Evolutionary conservation across 176 grass and related monocot genomes (phyloP), one percentile per base, ranked within the genome.

Genomic region (Otatea glauca): DNA sequence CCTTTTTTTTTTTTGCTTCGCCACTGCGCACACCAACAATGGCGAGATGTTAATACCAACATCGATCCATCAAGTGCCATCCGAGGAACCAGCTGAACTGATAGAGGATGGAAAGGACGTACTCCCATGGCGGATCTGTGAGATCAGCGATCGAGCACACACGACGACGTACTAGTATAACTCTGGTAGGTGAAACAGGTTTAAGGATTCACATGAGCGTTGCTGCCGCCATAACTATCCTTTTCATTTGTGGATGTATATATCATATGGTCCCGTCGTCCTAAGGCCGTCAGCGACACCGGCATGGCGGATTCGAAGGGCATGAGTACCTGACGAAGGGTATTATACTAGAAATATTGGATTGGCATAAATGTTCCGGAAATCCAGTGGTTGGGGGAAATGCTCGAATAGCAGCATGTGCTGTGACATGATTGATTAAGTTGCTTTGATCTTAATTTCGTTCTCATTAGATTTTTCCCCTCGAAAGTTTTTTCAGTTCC

Each of bases 181-280:
- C 64, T 84, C 15, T 20, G 90, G 90, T 87, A 6, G 87, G 75
- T 92, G 87, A 80, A 65, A 45, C 43, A 45, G 49, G 88, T 84
- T 68, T 42, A 72, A 74, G 65, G 48, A 11, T 73, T 87, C 84
- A 89, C 87, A 89, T 81, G 87, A 81, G 60, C 56, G 32, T 84
- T 38, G 83, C 70, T 80, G 80, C 80, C 29, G 70, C 81, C 87
- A 84, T 89, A 38, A 89, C 72, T 87, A 15, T 62, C 59, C 65
- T 71, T 72, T 73, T 79, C 67, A 38, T 78, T 66, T 86, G 69
- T 75, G 75, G 72, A 80, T 81, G 67, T 5, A 51, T 18, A 18
- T 42, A 15, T 24, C 10, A 6, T 9, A 81, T 85, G 90, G 90
- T 86, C 90, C 90, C 79, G 53, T 45, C 54, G 47, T 21, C 64